phyloP scores from a whole-genome alignment of 139 green algal species.

The Chlorella sp. region DNA sequence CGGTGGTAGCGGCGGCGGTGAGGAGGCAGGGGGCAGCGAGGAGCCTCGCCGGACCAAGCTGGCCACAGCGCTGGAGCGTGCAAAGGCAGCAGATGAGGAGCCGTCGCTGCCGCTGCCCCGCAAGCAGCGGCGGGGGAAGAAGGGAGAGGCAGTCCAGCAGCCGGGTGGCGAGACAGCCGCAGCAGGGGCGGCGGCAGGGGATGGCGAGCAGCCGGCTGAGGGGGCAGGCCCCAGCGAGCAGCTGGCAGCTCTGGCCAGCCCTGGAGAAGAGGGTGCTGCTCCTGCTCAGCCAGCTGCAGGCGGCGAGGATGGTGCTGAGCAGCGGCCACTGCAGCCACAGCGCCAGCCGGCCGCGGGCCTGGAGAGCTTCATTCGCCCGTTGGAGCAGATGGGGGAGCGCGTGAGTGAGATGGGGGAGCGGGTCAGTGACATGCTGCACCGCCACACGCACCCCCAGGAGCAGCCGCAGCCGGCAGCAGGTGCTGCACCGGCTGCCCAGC shows the following conservation, averaged over 20 bases:
- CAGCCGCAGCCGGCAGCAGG: neutral
- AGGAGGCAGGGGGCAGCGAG: neutral
- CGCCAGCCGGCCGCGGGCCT: neutral
- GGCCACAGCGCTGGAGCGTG: constrained; percentile 2
- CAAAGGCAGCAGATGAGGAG: constrained; percentile 3
- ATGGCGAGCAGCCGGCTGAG: neutral
- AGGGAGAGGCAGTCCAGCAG: neutral
- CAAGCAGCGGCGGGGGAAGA: neutral
- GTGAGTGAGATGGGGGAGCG: constrained; percentile 19
- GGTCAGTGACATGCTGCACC: constrained; percentile 17
- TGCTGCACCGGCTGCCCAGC: neutral
- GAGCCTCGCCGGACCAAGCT: constrained; percentile 3
- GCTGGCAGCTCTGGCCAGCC: too few relatives aligned
- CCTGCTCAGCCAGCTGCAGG: too few relatives aligned
- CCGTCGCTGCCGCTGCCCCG: too few relatives aligned
- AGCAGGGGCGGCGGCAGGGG: neutral
- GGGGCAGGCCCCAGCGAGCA: neutral
- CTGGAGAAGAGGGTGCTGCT: too few relatives aligned
- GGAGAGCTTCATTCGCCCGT: constrained; percentile 25
- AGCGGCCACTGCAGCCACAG: neutral
- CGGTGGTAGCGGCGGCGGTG: neutral
- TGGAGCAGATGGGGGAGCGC: constrained; percentile 29
- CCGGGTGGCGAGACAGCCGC: neutral
- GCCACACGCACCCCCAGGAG: neutral
- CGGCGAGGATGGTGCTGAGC: neutral